These are phyloP conservation scores for Aspergillus brunneoviolaceus DNA, from an alignment of 2,329 filamentous ascomycete genomes.

Conservation along the genomic window DNA sequence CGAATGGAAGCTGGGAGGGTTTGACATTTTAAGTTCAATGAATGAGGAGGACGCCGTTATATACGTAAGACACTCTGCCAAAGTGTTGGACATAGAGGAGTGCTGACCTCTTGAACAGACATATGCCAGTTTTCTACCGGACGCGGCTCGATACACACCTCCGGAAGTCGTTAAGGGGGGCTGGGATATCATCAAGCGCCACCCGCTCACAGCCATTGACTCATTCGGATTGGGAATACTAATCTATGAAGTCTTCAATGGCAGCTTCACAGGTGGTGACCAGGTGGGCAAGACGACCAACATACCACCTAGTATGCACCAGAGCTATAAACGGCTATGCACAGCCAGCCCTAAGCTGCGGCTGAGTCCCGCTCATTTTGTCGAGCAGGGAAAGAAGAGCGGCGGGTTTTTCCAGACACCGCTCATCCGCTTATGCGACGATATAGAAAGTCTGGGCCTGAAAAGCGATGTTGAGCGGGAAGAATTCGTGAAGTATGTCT, in stretches of 20 bases:
- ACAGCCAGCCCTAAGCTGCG: conserved; percentile 87
- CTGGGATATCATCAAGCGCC: conserved; percentile 88
- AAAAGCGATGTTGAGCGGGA: conserved; percentile 84
- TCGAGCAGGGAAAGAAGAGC: conserved; percentile 80
- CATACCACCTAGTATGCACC: conserved; percentile 83
- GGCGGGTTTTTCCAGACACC: conserved; percentile 92
- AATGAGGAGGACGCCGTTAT: conserved; percentile 95
- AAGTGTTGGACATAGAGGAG: neutral
- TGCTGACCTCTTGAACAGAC: conserved; percentile 53
- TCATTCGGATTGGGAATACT: conserved; percentile 82
- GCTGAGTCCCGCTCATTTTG: conserved; percentile 77
- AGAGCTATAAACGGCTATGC: conserved; percentile 84
- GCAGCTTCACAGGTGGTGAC: conserved; percentile 71
- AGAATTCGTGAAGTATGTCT: conserved; percentile 69
- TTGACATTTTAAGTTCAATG: conserved; percentile 89
- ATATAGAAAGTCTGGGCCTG: conserved; percentile 86
- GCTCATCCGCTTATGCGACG: conserved; percentile 86
- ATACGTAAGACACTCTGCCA: conserved; percentile 57
- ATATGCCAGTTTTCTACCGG: conserved; percentile 83
- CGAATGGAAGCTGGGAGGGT: conserved; percentile 95
- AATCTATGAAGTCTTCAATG: conserved; percentile 90
- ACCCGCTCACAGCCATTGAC: conserved; percentile 78
- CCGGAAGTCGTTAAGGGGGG: conserved; percentile 82
- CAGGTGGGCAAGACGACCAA: conserved; percentile 83
- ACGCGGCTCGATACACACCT: conserved; percentile 78